phyloP scores from a whole-genome alignment of 352 stramenopile species.

The Globisporangium echinulatum region DNA sequence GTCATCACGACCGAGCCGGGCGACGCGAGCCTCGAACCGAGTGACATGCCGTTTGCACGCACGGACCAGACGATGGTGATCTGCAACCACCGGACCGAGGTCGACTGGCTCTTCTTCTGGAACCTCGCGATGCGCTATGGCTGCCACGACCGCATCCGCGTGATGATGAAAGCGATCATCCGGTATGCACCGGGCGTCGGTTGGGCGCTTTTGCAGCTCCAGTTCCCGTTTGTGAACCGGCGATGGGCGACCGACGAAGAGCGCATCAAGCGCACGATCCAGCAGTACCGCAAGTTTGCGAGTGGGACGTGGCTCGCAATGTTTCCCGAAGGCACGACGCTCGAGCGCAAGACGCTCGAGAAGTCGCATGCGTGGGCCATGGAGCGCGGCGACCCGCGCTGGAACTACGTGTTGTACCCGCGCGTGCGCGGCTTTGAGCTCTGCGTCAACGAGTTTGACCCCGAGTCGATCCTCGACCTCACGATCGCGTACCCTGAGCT shows the following conservation, averaged over 20 bases:
- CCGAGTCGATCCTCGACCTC: constrained; percentile 63
- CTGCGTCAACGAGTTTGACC: constrained; percentile 55
- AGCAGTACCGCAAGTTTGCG: constrained; percentile 41
- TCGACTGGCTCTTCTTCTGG: constrained; percentile 84
- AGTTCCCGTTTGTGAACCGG: constrained; percentile 70
- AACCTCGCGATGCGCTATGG: constrained; percentile 56
- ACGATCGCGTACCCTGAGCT: constrained; percentile 78
- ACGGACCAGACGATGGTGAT: constrained; percentile 55
- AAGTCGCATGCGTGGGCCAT: constrained; percentile 55
- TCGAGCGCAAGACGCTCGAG: constrained; percentile 63
- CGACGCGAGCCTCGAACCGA: constrained; percentile 18
- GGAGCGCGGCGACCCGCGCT: constrained; percentile 32
- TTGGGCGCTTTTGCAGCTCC: constrained; percentile 61
- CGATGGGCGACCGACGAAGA: constrained; percentile 61
- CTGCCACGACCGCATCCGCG: constrained; percentile 61
- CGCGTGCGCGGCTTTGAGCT: constrained; percentile 63
- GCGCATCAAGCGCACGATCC: constrained; percentile 37
- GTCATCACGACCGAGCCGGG: constrained; percentile 45
- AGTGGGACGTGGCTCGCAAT: constrained; percentile 61
- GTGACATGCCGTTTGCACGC: constrained; percentile 24
- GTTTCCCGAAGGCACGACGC: constrained; percentile 72
- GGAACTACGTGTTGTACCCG: constrained; percentile 66
- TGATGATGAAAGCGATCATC: constrained; percentile 77
- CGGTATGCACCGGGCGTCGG: constrained; percentile 52
- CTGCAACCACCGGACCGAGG: constrained; percentile 73